Evolutionary conservation across 805 yeast species (phyloP).

Genomic region (Pichia eremophila): DNA sequence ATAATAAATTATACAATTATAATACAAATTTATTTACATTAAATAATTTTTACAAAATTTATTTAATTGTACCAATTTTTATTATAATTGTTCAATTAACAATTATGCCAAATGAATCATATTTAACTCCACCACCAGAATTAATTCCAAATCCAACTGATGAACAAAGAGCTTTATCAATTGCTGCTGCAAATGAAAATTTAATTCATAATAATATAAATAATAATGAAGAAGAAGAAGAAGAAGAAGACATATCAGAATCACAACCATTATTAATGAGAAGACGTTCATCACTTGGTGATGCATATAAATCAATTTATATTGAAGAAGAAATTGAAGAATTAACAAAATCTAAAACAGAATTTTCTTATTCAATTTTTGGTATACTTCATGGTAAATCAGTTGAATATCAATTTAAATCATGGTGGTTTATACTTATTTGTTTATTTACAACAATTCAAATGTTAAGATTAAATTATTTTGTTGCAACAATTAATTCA

Average conservation of each 20-base stretch:
- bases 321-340: slow-evolving; percentile 39
- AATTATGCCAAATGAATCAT: slow-evolving; percentile 43
- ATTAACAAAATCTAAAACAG: slow-evolving; percentile 20
- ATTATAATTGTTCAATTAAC: slow-evolving; percentile 36
- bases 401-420: slow-evolving; percentile 37
- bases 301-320: slow-evolving; percentile 44
- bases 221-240: slow-evolving; percentile 7
- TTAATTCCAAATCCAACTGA: slow-evolving; percentile 25
- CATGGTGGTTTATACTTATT: slow-evolving; percentile 45
- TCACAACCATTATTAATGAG: slow-evolving; percentile 10
- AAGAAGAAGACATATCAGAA: background rate
- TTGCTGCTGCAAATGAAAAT: slow-evolving; percentile 21
- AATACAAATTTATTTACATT: slow-evolving; percentile 30
- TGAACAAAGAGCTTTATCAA: slow-evolving; percentile 19
- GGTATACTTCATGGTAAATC: slow-evolving; percentile 48
- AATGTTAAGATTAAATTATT: slow-evolving; percentile 49
- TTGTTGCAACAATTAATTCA: slow-evolving; percentile 50
- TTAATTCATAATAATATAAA: slow-evolving; percentile 11
- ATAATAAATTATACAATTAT: slow-evolving; percentile 31
- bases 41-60: slow-evolving; percentile 36
- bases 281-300: slow-evolving; percentile 47
- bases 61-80: slow-evolving; percentile 40
- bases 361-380: slow-evolving; percentile 34
- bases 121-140: slow-evolving; percentile 32
- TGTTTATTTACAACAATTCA: slow-evolving; percentile 43